Evolutionary conservation across 2,329 filamentous ascomycete genomes (phyloP).

Genomic region (Ceratocystis huliohia): DNA sequence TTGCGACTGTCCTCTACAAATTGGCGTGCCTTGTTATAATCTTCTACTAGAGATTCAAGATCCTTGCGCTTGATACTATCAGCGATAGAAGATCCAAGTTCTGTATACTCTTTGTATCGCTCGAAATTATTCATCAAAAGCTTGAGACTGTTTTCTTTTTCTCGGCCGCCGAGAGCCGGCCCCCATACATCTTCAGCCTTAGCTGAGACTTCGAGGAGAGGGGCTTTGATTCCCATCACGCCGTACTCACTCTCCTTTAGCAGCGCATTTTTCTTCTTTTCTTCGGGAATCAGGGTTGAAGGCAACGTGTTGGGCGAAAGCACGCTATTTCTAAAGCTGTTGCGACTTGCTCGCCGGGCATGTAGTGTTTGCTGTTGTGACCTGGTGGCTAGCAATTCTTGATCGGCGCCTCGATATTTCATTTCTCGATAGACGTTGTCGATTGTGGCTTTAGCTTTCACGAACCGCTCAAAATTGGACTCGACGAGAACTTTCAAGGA

Average conservation of each 20-base stretch:
- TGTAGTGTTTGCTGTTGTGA: constrained; percentile 45
- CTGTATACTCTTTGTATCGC: constrained; percentile 67
- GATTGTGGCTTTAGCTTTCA: constrained; percentile 92
- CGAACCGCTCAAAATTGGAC: constrained; percentile 96
- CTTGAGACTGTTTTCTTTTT: constrained; percentile 81
- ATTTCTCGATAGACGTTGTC: constrained; percentile 98
- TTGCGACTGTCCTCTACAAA: constrained; percentile 66
- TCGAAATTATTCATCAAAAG: constrained; percentile 63
- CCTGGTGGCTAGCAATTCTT: constrained; percentile 44
- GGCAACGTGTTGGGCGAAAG: constrained; percentile 26
- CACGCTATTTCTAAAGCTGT: constrained; percentile 22
- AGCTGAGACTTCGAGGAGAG: constrained; percentile 75
- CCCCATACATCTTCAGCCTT: constrained; percentile 98
- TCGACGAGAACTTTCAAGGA: constrained; percentile 93
- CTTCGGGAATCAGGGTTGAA: constrained; percentile 35
- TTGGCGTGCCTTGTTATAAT: constrained; percentile 70
- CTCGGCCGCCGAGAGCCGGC: constrained; percentile 76
- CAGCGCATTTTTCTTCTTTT: constrained; percentile 73
- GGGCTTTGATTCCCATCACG: constrained; percentile 73
- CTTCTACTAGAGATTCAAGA: constrained; percentile 74
- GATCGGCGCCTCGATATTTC: constrained; percentile 56
- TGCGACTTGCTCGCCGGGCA: constrained; percentile 19
- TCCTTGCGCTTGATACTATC: constrained; percentile 85
- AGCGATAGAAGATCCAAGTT: constrained; percentile 61
- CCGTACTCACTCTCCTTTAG: constrained; percentile 89